These are phyloP conservation scores for Cryphonectria naterciae DNA, from an alignment of 2,329 filamentous ascomycete species.

Conservation along the genomic window DNA sequence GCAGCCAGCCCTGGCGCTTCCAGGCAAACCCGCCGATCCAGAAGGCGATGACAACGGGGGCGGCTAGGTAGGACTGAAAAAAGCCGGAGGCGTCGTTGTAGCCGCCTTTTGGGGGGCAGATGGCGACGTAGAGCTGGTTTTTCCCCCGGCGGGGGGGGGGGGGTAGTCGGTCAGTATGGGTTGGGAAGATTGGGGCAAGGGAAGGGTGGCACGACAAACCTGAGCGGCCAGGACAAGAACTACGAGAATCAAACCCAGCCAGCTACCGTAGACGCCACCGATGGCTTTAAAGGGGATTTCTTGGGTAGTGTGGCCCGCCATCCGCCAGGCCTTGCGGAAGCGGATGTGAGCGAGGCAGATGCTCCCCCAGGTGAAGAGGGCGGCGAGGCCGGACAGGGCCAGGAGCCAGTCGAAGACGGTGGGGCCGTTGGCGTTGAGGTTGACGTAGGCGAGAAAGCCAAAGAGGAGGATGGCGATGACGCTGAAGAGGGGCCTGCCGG, in stretches of 20 bases:
- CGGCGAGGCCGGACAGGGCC: conserved; percentile 66
- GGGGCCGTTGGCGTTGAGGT: conserved; percentile 47
- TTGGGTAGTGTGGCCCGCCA: conserved; percentile 63
- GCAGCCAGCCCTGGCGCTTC: conserved; percentile 65
- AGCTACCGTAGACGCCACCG: conserved; percentile 67
- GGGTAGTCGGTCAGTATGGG: neutral
- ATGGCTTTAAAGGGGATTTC: conserved; percentile 70
- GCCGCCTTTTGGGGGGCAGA: conserved; percentile 38
- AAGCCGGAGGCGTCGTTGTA: conserved; percentile 49
- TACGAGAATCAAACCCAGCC: conserved; percentile 63
- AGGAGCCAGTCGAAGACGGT: conserved; percentile 68
- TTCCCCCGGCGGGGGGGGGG: neutral
- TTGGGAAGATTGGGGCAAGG: neutral
- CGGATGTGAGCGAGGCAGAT: conserved; percentile 72
- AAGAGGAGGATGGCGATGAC: conserved; percentile 52
- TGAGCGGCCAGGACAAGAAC: conserved; percentile 60
- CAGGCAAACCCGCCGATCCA: conserved; percentile 62
- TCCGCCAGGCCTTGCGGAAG: conserved; percentile 67
- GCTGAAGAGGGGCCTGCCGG: conserved; percentile 58
- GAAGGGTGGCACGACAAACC: conserved; percentile 32
- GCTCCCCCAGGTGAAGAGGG: conserved; percentile 71
- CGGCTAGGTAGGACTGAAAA: conserved; percentile 58
- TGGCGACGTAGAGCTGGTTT: conserved; percentile 46
- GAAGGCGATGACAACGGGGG: conserved; percentile 58
- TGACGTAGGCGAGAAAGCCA: conserved; percentile 55